Conservation (phyloP, 129 eudicot species). For the Deinandra increscens region DNA sequence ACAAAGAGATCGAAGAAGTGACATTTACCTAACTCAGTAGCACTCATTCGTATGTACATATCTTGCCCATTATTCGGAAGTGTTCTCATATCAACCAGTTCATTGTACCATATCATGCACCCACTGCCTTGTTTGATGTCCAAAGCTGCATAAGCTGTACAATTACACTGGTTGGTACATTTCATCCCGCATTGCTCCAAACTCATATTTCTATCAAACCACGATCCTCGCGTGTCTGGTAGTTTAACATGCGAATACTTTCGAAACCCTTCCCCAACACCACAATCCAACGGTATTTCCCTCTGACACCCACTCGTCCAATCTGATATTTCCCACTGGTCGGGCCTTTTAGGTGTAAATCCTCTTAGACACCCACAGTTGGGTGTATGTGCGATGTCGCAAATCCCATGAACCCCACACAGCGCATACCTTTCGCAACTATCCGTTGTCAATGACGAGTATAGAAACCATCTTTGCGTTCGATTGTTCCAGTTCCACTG, state of each 20-base stretch:
- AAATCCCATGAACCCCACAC: neutral
- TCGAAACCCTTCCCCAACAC: neutral
- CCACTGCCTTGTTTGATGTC: too few species aligned
- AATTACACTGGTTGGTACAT: neutral
- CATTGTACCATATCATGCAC: neutral
- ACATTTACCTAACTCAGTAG: neutral
- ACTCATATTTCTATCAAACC: too few species aligned
- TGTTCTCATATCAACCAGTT: constrained; percentile 1
- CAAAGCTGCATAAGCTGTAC: too few species aligned
- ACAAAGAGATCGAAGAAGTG: too few species aligned
- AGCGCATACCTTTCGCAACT: neutral
- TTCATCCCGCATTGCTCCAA: neutral
- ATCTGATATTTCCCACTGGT: neutral
- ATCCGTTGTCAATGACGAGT: neutral
- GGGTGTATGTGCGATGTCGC: neutral
- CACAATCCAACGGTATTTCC: neutral
- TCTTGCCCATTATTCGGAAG: neutral
- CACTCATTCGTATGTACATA: neutral
- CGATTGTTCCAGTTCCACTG: neutral
- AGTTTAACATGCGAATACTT: neutral
- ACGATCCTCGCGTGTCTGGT: neutral
- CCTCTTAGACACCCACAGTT: neutral
- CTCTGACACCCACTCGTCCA: neutral
- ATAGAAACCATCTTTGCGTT: neutral
- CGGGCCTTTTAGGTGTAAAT: neutral